These are phyloP conservation scores for Chrysopogon serrulatus DNA, from an alignment of 176 grass and related monocot species.

Conservation along the genomic window DNA sequence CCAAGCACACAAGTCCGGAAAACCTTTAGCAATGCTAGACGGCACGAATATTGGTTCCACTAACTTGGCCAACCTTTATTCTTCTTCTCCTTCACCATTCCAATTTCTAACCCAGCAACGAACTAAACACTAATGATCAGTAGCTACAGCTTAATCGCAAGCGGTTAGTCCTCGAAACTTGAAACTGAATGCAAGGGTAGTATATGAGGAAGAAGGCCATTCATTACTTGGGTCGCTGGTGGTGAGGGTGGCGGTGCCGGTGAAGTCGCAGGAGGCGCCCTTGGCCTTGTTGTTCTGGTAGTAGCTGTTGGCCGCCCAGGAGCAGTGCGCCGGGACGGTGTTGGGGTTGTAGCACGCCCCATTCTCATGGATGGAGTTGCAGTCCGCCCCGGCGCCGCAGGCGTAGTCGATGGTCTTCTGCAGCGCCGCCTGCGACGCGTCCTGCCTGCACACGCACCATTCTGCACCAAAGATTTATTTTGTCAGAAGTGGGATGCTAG, in stretches of 20 bases:
- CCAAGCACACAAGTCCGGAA: neutral
- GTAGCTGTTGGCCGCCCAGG: conserved; percentile 91
- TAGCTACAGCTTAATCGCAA: neutral
- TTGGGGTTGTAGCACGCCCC: conserved; percentile 81
- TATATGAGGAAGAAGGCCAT: neutral
- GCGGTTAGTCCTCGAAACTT: neutral
- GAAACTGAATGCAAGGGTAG: neutral
- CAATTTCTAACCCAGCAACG: neutral
- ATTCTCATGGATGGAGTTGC: conserved; percentile 43
- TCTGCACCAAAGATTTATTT: conserved; percentile 33
- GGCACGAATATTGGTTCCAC: neutral
- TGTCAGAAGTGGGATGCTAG: neutral
- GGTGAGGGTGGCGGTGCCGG: conserved; percentile 54
- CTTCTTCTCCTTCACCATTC: too few species aligned
- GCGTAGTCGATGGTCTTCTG: conserved; percentile 98
- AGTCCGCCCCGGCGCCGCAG: conserved; percentile 85
- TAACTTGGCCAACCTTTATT: neutral
- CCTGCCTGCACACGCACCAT: conserved; percentile 87
- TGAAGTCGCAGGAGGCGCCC: conserved; percentile 73
- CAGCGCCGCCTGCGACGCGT: conserved; percentile 38
- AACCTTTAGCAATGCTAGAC: neutral
- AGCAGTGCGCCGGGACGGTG: conserved; percentile 73
- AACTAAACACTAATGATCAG: neutral
- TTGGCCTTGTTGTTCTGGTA: conserved; percentile 69
- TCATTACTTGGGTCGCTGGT: conserved; percentile 73